Percentiles rank a stretch among this genome's conserved stretches.
These are phyloP conservation scores for Metarhizium anisopliae DNA, from an alignment of 2,329 filamentous ascomycete species.

Conservation along the genomic window DNA sequence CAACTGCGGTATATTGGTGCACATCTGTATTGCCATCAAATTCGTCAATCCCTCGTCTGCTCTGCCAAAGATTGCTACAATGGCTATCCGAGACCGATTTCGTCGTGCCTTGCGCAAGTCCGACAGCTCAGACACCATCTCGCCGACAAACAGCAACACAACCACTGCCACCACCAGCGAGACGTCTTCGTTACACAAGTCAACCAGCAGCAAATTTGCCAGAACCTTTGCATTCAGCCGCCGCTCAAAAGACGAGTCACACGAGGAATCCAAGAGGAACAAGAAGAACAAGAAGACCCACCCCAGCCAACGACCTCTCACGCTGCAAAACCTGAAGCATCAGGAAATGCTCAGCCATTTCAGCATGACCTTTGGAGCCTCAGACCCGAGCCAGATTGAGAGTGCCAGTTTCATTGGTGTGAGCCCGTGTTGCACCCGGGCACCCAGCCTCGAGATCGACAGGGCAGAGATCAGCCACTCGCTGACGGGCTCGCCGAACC, in stretches of 20 bases:
- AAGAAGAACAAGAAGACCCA: conserved; percentile 24
- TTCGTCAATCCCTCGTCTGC: neutral
- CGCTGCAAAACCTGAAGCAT: conserved; percentile 34
- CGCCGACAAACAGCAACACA: conserved; percentile 22
- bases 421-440: conserved; percentile 36
- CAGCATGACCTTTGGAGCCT: conserved; percentile 36
- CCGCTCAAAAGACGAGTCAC: conserved; percentile 8
- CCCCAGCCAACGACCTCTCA: conserved; percentile 36
- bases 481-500: conserved; percentile 7
- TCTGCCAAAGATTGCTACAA: conserved; percentile 11
- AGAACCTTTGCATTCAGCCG: conserved; percentile 22
- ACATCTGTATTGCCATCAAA: neutral
- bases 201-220: conserved; percentile 19
- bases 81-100: conserved; percentile 34
- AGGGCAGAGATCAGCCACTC: conserved; percentile 7
- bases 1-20: neutral
- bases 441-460: conserved; percentile 25
- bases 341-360: conserved; percentile 38
- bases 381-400: conserved; percentile 23
- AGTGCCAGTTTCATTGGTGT: conserved; percentile 25
- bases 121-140: conserved; percentile 19
- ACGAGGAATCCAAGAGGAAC: conserved; percentile 13
- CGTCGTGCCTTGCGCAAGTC: conserved; percentile 32
- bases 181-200: conserved; percentile 22
- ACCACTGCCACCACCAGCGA: conserved; percentile 21